Conservation (phyloP, 2,329 filamentous ascomycete species). For the Gliomastix tumulicola region DNA sequence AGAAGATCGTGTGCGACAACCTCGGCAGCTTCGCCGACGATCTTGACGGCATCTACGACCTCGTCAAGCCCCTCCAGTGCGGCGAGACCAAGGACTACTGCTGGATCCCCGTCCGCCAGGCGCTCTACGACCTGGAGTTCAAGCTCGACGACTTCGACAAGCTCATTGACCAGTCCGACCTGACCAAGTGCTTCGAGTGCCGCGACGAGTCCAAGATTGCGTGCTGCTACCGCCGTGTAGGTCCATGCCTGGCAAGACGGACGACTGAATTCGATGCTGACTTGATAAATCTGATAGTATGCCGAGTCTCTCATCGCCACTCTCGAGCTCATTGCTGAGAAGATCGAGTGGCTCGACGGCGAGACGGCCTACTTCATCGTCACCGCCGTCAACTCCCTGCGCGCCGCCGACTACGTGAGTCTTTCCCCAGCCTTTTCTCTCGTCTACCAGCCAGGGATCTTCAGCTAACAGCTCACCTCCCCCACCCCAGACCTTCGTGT, state of each 20-base stretch:
- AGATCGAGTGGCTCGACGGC: conserved; percentile 15
- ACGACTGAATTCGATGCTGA: too few species aligned
- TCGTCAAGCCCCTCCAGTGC: conserved; percentile 10
- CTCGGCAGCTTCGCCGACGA: conserved; percentile 13
- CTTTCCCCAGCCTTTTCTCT: not conserved
- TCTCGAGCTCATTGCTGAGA: conserved; percentile 13
- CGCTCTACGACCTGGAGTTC: conserved; percentile 16
- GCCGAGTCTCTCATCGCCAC: conserved; percentile 17
- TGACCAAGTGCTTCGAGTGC: conserved; percentile 14
- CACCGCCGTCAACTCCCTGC: conserved; percentile 19
- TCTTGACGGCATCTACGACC: conserved; percentile 12
- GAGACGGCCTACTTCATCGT: conserved; percentile 17
- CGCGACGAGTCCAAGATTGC: conserved; percentile 14
- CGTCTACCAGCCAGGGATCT: too few species aligned
- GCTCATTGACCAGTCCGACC: conserved; percentile 14
- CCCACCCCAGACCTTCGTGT: conserved; percentile 12
- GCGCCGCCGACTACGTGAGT: conserved; percentile 16
- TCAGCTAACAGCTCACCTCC: not conserved
- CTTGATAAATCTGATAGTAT: conserved; percentile 14
- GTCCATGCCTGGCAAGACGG: too few species aligned
- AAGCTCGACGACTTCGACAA: conserved; percentile 16
- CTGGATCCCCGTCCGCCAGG: conserved; percentile 15
- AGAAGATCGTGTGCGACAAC: conserved; percentile 12
- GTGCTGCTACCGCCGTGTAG: conserved; percentile 15
- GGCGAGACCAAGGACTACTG: conserved; percentile 11